Evolutionary conservation across 2,329 filamentous ascomycete species (phyloP).

Genomic region (Fusarium musae): DNA sequence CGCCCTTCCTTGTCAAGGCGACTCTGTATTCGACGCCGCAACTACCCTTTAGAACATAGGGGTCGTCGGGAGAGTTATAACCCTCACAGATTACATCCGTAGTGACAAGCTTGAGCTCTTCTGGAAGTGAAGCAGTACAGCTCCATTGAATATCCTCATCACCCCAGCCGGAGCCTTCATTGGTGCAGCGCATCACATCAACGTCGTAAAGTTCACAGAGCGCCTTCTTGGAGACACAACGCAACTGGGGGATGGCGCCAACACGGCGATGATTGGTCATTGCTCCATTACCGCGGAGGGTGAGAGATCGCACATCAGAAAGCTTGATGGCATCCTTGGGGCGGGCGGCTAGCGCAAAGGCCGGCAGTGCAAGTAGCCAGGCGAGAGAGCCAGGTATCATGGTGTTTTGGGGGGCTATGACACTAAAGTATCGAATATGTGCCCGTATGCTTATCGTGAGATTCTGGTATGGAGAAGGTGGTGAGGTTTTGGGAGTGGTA

Average conservation of each 20-base stretch:
- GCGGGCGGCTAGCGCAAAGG: conserved; percentile 43
- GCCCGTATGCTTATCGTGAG: neutral
- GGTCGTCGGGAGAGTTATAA: conserved; percentile 79
- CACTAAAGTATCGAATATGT: neutral
- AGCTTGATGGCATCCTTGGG: conserved; percentile 66
- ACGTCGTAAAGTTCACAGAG: conserved; percentile 77
- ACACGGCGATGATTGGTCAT: conserved; percentile 82
- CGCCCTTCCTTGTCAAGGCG: conserved; percentile 79
- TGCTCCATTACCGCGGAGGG: conserved; percentile 71
- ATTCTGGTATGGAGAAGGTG: neutral
- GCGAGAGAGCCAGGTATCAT: conserved; percentile 46
- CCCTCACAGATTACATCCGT: conserved; percentile 96
- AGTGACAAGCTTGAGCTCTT: conserved; percentile 75
- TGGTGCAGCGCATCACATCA: conserved; percentile 89
- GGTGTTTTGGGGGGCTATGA: conserved; percentile 14
- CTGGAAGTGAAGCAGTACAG: conserved; percentile 73
- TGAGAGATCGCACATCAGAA: conserved; percentile 77
- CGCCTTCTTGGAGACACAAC: conserved; percentile 74
- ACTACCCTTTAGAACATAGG: conserved; percentile 88
- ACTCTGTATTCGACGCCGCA: conserved; percentile 93
- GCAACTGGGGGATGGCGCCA: conserved; percentile 79
- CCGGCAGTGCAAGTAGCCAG: conserved; percentile 40
- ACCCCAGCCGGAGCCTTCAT: conserved; percentile 83
- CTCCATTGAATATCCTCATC: conserved; percentile 90
- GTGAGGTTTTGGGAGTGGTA: neutral